Base-by-base conservation (phyloP, 2,329 filamentous ascomycete genomes). In the Monilinia fructicola region DNA sequence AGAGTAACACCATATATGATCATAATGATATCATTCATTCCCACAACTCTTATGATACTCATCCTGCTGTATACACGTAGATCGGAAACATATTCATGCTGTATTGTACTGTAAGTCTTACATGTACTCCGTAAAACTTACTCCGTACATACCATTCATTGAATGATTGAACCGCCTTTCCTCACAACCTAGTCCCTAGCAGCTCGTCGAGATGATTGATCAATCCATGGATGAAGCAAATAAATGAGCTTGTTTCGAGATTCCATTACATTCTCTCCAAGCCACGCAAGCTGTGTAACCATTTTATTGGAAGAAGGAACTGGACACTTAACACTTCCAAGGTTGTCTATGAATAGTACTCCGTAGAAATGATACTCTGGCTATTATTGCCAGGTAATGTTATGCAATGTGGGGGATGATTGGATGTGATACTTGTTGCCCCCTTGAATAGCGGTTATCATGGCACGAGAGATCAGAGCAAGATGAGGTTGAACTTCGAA, bases 281-380 rank as follows among this genome's bases (percentile, higher is more conserved):
- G 56, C 42, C 56, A 59, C 56, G 42, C 56, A 59, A 59, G 42
- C 21, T 28, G 42, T 59, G 56, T 35, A 48, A 46, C 26, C 31
- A 35, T 4, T 5, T 6, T n/a, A 46, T 31, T 46, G 40, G 9
- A 59, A 46, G 40, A 35, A 35, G 5, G 31, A 35, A 35, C 31
- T 46, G n/a, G 55, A 59, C 55, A 44, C 42, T 42, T 42, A 59
- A 35, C 3, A 35, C 55, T 59, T n/a, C n/a, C n/a, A n/a, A n/a
- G n/a, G n/a, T n/a, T 48, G 56, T 59, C 42, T 35, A 11, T 59
- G 26, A 59, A 10, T 48, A 21, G 14, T n/a, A n/a, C n/a, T n/a
- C n/a, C n/a, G n/a, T n/a, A 21, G 31, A 44, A 14, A 44, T 44
- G 42, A 44, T 46, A n/a, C n/a, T n/a, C n/a, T n/a, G n/a, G 7